Evolutionary conservation across 176 grass and related monocot genomes (phyloP).

Genomic region (Areca catechu): DNA sequence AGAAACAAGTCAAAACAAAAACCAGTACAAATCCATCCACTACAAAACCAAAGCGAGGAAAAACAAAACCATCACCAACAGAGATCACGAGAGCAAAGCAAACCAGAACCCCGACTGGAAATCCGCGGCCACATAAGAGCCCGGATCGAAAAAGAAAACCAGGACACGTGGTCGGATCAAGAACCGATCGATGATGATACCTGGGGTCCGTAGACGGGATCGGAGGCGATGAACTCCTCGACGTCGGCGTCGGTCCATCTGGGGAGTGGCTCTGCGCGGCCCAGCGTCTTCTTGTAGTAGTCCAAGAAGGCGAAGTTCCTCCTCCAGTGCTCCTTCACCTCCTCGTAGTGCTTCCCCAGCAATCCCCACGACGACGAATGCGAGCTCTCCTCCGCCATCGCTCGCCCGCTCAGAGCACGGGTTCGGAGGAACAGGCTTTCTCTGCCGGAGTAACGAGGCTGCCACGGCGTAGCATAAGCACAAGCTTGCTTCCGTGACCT

Average conservation of each 20-base stretch:
- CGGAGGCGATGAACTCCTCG: slow-evolving; percentile 71
- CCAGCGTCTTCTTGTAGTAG: slow-evolving; percentile 97
- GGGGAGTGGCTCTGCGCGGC: slow-evolving; percentile 59
- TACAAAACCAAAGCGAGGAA: too few relatives aligned
- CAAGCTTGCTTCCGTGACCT: too few relatives aligned
- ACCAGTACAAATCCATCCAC: too few relatives aligned
- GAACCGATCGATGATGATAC: slow-evolving; percentile 4
- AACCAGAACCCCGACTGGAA: too few relatives aligned
- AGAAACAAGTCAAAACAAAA: too few relatives aligned
- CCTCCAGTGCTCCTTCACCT: slow-evolving; percentile 95
- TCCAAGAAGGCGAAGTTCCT: slow-evolving; percentile 77
- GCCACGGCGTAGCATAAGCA: too few relatives aligned
- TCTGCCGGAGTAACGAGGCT: too few relatives aligned
- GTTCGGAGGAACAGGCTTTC: too few relatives aligned
- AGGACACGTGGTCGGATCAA: not conserved
- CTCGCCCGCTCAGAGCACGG: not conserved
- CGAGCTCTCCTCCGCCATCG: not conserved
- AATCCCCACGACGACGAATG: slow-evolving; percentile 27
- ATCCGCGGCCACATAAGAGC: too few relatives aligned
- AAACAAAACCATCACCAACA: too few relatives aligned
- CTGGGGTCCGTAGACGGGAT: slow-evolving; percentile 87
- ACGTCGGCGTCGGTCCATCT: slow-evolving; percentile 86
- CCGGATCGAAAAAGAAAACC: too few relatives aligned
- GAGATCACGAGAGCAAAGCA: too few relatives aligned
- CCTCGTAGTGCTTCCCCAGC: slow-evolving; percentile 61